Evolutionary conservation across 306 rosid species (phyloP), one percentile per base, ranked within the genome.

Genomic region (Arachis stenosperma): DNA sequence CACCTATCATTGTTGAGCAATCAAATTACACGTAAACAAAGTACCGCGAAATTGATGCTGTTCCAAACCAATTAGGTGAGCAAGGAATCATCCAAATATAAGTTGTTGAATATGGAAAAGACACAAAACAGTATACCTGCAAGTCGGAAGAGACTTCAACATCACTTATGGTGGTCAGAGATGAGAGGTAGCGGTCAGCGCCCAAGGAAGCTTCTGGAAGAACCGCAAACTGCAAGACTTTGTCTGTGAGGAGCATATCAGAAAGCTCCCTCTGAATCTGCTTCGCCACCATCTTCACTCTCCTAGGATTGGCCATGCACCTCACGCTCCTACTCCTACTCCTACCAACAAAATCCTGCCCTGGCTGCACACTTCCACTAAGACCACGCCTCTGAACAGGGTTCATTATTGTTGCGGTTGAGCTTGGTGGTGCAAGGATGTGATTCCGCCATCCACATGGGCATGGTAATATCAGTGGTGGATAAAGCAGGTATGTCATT

Each of bases 261-360:
- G 98, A 91, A 58, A 94, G 84, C 77, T 94, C 99, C 82, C 97
- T 87, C 76, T 66, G 67, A 22, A 94, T 94, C 90, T 94, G 97
- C 77, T 90, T 88, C 2, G 96, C 90, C 81, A 94, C 99, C 97
- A 94, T 94, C 81, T 91, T 90, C 57, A 94, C 95, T 82, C 99
- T 82, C 60, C 90, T 75, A 0, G 99, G 94, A 74, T 89, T 89
- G 0, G 97, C 97, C 97, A 94, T 94, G 81, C 95, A 91, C 85
- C 76, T 82, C 14, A 88, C 67, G 29, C 79, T 67, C 3, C 64
- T 48, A 58, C 76, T 82, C 17, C 86, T 63, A 29, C 79, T 67
- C 3, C 64, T 48, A 58, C 83, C 68, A 40, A 7, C 40, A 37
- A 29, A 57, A 29, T 61, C 42, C 8, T 67, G 50, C 15, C 70